phyloP scores from a whole-genome alignment of 306 rosid genomes.

The Oxytropis ochrocephala region DNA sequence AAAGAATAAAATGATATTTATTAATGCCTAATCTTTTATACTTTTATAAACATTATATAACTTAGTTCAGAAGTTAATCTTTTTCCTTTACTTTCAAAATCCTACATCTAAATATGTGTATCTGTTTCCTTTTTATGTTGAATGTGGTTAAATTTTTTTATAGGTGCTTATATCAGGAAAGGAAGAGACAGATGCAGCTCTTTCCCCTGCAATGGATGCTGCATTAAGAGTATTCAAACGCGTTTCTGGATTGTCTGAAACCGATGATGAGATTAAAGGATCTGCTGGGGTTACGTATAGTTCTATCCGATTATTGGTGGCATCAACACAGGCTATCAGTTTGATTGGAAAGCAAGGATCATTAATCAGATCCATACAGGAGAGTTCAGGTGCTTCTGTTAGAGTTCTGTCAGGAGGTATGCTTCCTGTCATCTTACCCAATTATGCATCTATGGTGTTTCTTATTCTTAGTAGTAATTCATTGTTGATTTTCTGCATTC shows the following conservation, averaged over 20 bases:
- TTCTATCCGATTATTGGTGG: conserved; percentile 69
- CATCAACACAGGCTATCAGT: conserved; percentile 87
- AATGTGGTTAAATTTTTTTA: background rate
- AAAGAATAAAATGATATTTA: background rate
- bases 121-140: conserved; percentile 12
- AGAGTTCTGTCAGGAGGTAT: conserved; percentile 81
- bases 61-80: background rate
- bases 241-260: conserved; percentile 65
- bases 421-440: conserved; percentile 15
- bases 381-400: conserved; percentile 57
- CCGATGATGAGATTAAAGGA: conserved; percentile 41
- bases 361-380: conserved; percentile 75
- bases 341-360: conserved; percentile 92
- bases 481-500: background rate
- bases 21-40: background rate
- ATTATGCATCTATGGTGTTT: background rate
- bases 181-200: conserved; percentile 65
- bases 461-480: background rate
- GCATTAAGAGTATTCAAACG: conserved; percentile 74
- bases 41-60: background rate
- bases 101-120: background rate
- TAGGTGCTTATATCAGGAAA: conserved; percentile 80
- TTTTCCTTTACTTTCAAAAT: background rate
- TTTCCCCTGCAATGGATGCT: conserved; percentile 91
- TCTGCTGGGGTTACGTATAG: conserved; percentile 47